Base-by-base conservation (phyloP, 2,329 filamentous ascomycete genomes). In the Claviceps purpurea region DNA sequence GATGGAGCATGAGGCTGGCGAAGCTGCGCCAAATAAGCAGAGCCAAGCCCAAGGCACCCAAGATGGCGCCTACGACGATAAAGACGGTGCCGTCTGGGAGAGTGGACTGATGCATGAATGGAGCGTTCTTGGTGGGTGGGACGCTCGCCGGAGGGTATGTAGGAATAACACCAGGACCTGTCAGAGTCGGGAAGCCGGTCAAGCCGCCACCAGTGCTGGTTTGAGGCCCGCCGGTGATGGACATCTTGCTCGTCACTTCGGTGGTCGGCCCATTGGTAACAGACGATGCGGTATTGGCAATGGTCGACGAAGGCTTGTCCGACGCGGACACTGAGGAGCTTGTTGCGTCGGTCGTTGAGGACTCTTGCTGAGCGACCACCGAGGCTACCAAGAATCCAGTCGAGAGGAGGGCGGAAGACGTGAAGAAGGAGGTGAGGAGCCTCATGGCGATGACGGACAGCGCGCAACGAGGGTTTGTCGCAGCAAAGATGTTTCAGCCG, bases 21-120 rank as follows among this genome's bases (percentile, higher is more conserved):
- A 96, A 78, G 49, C 77, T 84, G 55, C 91, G 87, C 93, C 93
- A 98, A 53, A 85, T 75, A 13, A 98, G 75, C 45, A 97, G 80
- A n/a, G 82, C 82, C 8, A 89, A 73, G 11, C 82, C 88, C 57
- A 96, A 80, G 58, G 89, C 84, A 16, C 88, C 93, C 6, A 98
- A 78, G 30, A 89, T 84, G 26, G 89, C 86, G 46, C 93, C 93
- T 1, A 97, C 93, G 22, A 83, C 85, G 61, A 98, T 98, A 71
- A 98, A 98, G 54, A 98, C 85, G 4, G 91, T 96, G 51, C 93
- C 93, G 62, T 97, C 87, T 2, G 93, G 93, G 11, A 90, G 75
- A 50, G 71, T 83, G 1, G 89, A 94, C 61, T 84, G 82, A 63
- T 90, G 84, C 88, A 97, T 95, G 65, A 88, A 98, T 16, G 91